These are phyloP conservation scores for Carex myosuroides DNA, from an alignment of 176 grass and related monocot genomes.

Conservation along the genomic window DNA sequence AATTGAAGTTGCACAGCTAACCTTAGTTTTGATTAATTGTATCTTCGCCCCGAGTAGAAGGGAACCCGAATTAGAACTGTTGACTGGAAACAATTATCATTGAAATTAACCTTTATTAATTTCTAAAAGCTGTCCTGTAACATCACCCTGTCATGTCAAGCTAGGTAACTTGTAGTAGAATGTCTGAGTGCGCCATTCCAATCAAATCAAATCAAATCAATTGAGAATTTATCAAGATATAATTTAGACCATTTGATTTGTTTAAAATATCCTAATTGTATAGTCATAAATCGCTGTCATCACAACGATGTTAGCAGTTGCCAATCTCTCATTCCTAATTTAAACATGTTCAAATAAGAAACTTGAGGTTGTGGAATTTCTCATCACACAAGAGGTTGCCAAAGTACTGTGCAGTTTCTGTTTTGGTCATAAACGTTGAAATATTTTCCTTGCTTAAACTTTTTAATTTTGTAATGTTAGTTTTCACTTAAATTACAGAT, in stretches of 20 bases:
- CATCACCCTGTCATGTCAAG: slow-evolving; percentile 9
- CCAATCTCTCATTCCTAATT: not conserved
- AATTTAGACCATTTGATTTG: not conserved
- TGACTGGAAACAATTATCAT: not conserved
- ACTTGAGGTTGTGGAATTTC: not conserved
- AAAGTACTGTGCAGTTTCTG: not conserved
- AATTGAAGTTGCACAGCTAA: not conserved
- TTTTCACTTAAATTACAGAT: not conserved
- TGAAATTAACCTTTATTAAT: not conserved
- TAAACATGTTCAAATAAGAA: not conserved
- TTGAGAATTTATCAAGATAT: not conserved
- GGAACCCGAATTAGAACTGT: not conserved
- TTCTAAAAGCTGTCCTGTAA: slow-evolving; percentile 2
- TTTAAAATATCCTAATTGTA: not conserved
- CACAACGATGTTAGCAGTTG: not conserved
- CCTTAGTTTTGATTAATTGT: not conserved
- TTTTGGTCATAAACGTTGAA: not conserved
- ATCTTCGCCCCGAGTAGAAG: not conserved
- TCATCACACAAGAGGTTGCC: not conserved
- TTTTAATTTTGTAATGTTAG: not conserved
- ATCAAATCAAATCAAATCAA: slow-evolving; percentile 8
- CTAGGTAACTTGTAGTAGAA: not conserved
- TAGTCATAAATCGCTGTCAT: not conserved
- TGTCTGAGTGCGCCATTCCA: not conserved
- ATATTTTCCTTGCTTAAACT: not conserved